Evolutionary conservation across 257 asterid species (phyloP).

Genomic region (Petrea volubilis): DNA sequence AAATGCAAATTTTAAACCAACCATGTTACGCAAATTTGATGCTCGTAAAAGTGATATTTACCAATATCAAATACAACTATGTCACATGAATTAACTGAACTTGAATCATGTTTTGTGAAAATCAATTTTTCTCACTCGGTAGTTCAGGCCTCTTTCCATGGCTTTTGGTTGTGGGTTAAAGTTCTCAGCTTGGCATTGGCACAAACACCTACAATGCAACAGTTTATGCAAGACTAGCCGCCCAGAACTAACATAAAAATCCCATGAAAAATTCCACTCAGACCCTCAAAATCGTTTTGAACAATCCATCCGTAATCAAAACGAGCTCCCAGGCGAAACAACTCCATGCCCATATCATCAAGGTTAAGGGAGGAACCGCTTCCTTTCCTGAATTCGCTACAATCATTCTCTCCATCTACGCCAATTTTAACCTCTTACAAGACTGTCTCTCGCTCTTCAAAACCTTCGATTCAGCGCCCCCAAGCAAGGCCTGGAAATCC

Average conservation of each 20-base stretch:
- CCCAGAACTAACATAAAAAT: neutral
- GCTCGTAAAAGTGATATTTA: neutral
- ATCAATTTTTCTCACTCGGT: neutral
- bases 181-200: slow-evolving; percentile 19
- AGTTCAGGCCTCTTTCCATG: neutral
- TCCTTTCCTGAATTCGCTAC: slow-evolving; percentile 32
- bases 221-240: neutral
- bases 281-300: slow-evolving; percentile 34
- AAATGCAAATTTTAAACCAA: too few species aligned
- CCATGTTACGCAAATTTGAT: neutral
- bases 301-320: slow-evolving; percentile 51
- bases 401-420: slow-evolving; percentile 58
- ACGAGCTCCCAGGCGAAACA: slow-evolving; percentile 75
- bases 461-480: slow-evolving; percentile 45
- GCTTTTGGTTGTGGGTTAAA: neutral
- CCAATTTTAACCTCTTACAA: slow-evolving; percentile 61
- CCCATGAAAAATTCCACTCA: slow-evolving; percentile 40
- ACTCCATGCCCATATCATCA: slow-evolving; percentile 78
- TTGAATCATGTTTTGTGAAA: neutral
- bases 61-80: neutral
- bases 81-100: neutral
- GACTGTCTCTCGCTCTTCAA: slow-evolving; percentile 55
- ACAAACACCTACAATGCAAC: slow-evolving; percentile 15
- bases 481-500: slow-evolving; percentile 78
- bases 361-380: slow-evolving; percentile 31